Base-by-base conservation (phyloP, 192 early-diverging fungal species). In the Coemansia sp. region DNA sequence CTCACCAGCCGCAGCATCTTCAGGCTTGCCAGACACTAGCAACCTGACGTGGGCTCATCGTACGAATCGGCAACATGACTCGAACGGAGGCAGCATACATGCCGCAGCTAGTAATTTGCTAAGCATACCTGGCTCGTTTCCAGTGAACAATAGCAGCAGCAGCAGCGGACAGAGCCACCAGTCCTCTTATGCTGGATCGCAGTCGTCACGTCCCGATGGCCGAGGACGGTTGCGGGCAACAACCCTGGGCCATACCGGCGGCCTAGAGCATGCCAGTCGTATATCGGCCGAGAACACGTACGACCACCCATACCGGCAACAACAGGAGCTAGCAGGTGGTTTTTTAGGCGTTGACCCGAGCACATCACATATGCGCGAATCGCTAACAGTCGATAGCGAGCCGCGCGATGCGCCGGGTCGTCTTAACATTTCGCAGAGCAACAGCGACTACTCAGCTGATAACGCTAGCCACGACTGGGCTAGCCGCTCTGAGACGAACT, bases 341-440 rank as follows among this genome's bases (percentile, higher is more conserved):
- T 81, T 81, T 81, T 81, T 81, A 81, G 78, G 66, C 78, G 72
- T 81, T 81, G 78, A 81, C 78, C 78, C 78, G 78, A 71, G 78
- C 63, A 59, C 78, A 62, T 70, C 67, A 37, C 66, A 65, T 19
- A 59, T 57, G 39, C 56, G 62, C 65, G 66, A 43, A 55, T 64
- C 60, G 45, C 69, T 69, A 58, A 23, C 55, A 50, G 66, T 69
- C 54, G 62, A 63, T 59, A 45, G 78, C 65, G 66, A 69, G 48
- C 27, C 51, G 69, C 62, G 60, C 62, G 72, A 56, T 69, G 69
- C 43, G 72, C 72, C 78, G 78, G 78, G 78, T 81, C 78, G 65
- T 60, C 45, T 55, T 27, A 48, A 72, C 43, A 63, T 59, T 54
- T 68, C 72, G 23, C 62, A 50, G 59, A 65, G 72, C 52, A 48